Base-by-base conservation (phyloP, 129 eudicot species). In the Helichrysum umbraculigerum region DNA sequence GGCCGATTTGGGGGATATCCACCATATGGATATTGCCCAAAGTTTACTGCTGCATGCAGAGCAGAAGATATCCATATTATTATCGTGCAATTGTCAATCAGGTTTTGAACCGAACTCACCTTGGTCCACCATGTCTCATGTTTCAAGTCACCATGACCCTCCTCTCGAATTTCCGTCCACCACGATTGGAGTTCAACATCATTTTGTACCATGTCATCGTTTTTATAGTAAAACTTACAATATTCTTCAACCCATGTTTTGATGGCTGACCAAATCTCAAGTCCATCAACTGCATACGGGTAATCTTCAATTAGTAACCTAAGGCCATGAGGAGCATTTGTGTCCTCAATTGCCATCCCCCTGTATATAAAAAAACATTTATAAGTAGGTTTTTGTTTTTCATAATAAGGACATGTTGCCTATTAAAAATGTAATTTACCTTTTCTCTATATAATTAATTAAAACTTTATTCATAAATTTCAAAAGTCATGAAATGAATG, bases 81-180 rank as follows among this genome's bases (percentile, higher is more conserved):
- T 32, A 76, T 89, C 8, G 89, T 86, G 61, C 86, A 75, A 20
- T 57, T 65, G 19, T 78, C 74, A 5, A 66, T 75, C 9, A 89
- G 70, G 4, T 84, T 89, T 6, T 72, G 30, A 4, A 44, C 59
- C 0, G 82, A 86, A 11, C 37, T 57, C 72, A 89, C 61, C 57
- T 80, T 68, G 3, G 95, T 87, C 95, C 95, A 89, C 95, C 95
- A 89, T 6, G 82, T 34, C 68, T 86, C 90, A 20, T 85, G 42
- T 52, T 79, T 81, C 64, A 77, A 54, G 80, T 85, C 93, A 57
- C 88, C 90, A 10, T 88, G 93, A 22, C 93, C 92, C 58, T 37
- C 66, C 61, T 85, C 81, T 7, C 78, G 52, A 37, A 86, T 41
- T 32, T 88, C 90, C 56, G 73, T 79, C 87, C 89, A 88, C 93